A percentile compares a stretch with the other conserved stretches of the same genome.
Conservation (phyloP, 768 basidiomycete genomes). For the Mycena capillaripes region DNA sequence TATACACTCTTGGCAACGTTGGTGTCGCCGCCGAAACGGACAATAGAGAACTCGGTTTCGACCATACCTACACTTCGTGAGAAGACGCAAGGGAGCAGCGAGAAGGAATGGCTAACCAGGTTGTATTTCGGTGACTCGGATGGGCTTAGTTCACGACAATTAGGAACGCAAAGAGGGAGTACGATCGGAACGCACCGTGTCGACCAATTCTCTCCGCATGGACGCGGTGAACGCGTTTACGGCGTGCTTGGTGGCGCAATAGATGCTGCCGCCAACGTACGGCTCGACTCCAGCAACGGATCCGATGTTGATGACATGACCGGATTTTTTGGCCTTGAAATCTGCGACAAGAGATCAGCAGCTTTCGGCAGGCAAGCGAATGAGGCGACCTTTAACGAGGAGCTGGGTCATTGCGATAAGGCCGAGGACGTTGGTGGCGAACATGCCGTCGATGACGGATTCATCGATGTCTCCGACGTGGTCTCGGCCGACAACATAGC, state of each 20-base stretch:
- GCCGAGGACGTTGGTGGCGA: conserved; percentile 86
- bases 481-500: conserved; percentile 91
- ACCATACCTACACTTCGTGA: conserved; percentile 71
- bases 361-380: not conserved
- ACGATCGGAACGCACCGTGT: conserved; percentile 60
- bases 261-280: conserved; percentile 93
- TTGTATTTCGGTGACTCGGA: conserved; percentile 95
- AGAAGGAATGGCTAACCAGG: conserved; percentile 70
- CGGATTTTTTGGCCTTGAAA: conserved; percentile 82
- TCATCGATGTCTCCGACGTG: conserved; percentile 86
- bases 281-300: conserved; percentile 92
- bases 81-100: too few relatives aligned
- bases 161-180: not conserved
- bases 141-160: conserved; percentile 53
- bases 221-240: conserved; percentile 90
- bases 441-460: conserved; percentile 87
- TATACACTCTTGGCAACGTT: conserved; percentile 91
- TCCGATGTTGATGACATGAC: conserved; percentile 96
- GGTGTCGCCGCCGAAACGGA: conserved; percentile 91
- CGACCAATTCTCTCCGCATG: conserved; percentile 88
- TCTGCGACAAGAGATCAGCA: conserved; percentile 55
- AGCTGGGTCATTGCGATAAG: conserved; percentile 88
- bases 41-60: conserved; percentile 93
- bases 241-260: conserved; percentile 92
- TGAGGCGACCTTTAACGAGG: conserved; percentile 66